A percentile compares a stretch with the other conserved stretches of the same genome.
Evolutionary conservation across 306 rosid species (phyloP).

Genomic region (Cicer judaicum): DNA sequence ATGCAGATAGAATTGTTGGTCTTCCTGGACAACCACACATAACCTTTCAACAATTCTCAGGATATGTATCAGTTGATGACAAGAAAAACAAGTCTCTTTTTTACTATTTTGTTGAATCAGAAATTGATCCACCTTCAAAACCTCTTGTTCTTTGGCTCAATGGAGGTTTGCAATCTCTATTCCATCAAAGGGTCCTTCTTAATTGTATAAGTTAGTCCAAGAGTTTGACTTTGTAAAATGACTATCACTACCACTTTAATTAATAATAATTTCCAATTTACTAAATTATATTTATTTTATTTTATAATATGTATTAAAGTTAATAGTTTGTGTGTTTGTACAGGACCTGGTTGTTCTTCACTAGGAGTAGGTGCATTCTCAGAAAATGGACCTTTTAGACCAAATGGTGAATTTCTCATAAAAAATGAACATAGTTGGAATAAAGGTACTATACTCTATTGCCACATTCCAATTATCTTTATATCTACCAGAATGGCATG

Average conservation of each 20-base stretch:
- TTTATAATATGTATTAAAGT: background rate
- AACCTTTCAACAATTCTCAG: conserved; percentile 67
- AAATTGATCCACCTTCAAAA: conserved; percentile 62
- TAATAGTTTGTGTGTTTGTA: conserved; percentile 4
- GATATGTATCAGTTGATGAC: conserved; percentile 62
- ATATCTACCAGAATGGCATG: conserved; percentile 14
- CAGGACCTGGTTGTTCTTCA: conserved; percentile 95
- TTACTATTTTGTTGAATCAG: conserved; percentile 75
- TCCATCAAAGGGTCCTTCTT: conserved; percentile 12
- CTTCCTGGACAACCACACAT: conserved; percentile 76
- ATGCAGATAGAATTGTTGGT: conserved; percentile 49
- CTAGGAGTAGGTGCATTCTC: conserved; percentile 85
- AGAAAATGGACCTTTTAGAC: conserved; percentile 88
- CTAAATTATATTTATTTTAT: too few species aligned
- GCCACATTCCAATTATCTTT: background rate
- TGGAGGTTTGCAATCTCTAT: conserved; percentile 60
- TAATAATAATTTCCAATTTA: too few species aligned
- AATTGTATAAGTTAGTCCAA: too few species aligned
- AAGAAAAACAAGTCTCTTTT: conserved; percentile 57
- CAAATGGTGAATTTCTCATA: conserved; percentile 63
- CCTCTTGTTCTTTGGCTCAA: conserved; percentile 87
- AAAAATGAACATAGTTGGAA: conserved; percentile 82
- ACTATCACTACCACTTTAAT: too few species aligned
- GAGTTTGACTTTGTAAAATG: too few species aligned
- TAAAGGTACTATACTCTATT: conserved; percentile 53